Evolutionary conservation across 208 protist species (phyloP).

Genomic region (Acanthamoeba sp.): DNA sequence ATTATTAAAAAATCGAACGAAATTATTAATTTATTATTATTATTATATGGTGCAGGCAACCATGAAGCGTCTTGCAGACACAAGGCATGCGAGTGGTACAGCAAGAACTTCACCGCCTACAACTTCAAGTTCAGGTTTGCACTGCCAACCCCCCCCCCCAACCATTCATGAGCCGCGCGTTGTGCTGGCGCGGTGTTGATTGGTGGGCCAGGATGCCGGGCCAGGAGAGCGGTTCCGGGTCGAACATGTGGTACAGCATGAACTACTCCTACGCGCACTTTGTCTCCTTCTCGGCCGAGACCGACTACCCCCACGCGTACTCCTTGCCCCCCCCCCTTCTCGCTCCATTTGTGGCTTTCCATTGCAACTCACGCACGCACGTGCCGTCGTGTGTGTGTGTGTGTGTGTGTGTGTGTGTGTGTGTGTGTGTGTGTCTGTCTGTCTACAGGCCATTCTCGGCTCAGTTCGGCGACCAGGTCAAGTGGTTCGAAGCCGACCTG

Average conservation of each 20-base stretch:
- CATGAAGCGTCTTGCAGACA: conserved; percentile 40
- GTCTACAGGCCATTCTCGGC: not conserved
- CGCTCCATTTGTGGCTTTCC: too few species aligned
- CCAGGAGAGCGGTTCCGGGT: not conserved
- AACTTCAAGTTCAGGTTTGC: conserved; percentile 38
- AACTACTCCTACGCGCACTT: conserved; percentile 66
- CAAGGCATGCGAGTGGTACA: not conserved
- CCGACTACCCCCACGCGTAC: conserved; percentile 53
- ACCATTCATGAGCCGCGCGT: too few species aligned
- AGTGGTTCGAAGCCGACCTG: conserved; percentile 69
- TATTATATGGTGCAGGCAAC: not conserved
- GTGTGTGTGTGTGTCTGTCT: too few species aligned
- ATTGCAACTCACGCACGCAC: not conserved
- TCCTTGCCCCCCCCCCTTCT: too few species aligned
- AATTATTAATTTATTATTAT: too few species aligned
- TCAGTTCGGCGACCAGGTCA: conserved; percentile 62
- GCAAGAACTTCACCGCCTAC: conserved; percentile 73
- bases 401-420: too few species aligned
- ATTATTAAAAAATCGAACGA: too few species aligned
- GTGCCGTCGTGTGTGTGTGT: too few species aligned
- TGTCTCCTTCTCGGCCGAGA: conserved; percentile 65
- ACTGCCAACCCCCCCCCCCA: too few species aligned
- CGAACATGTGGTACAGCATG: conserved; percentile 64
- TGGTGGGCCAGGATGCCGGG: conserved; percentile 8
- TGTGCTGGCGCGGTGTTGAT: not conserved